Percentiles rank a stretch among this genome's conserved stretches.
Evolutionary conservation across 306 rosid species (phyloP).

Genomic region (Dryas drummondii): DNA sequence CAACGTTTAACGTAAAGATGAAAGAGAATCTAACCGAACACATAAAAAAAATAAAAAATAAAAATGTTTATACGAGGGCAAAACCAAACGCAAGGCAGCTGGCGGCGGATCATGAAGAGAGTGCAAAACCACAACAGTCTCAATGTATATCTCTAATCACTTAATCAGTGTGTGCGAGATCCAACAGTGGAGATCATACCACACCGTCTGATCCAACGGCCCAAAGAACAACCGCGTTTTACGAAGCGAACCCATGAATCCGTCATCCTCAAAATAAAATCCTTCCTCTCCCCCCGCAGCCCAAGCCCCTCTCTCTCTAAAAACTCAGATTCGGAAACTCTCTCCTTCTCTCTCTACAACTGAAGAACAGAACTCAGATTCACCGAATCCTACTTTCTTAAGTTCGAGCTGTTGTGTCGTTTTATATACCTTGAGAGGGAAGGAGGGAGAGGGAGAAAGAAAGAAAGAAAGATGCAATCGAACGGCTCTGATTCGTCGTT

Average conservation of each 20-base stretch:
- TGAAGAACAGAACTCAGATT: slow-evolving; percentile 7
- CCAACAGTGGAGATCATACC: slow-evolving; percentile 35
- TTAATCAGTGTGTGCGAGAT: slow-evolving; percentile 16
- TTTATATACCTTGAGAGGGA: not conserved
- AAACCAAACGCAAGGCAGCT: slow-evolving; percentile 29
- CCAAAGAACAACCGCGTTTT: slow-evolving; percentile 44
- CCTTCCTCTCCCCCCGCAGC: slow-evolving; percentile 35
- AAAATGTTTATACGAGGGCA: not conserved
- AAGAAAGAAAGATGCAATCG: slow-evolving; percentile 57
- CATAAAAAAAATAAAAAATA: not conserved
- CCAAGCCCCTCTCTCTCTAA: slow-evolving; percentile 33
- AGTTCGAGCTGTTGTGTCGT: not conserved
- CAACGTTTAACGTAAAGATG: not conserved
- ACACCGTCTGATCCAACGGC: slow-evolving; percentile 46
- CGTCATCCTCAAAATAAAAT: slow-evolving; percentile 52
- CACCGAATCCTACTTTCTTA: not conserved
- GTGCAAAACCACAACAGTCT: not conserved
- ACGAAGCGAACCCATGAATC: slow-evolving; percentile 58
- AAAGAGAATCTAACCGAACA: not conserved
- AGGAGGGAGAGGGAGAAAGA: slow-evolving; percentile 1
- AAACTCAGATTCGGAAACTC: slow-evolving; percentile 21
- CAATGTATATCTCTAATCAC: slow-evolving; percentile 34
- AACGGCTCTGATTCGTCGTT: slow-evolving; percentile 76
- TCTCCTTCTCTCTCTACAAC: slow-evolving; percentile 8
- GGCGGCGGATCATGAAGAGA: slow-evolving; percentile 76